Evolutionary conservation across 2,329 filamentous ascomycete genomes (phyloP), one percentile per base, ranked within the genome.

Genomic region (Venturia carpophila): DNA sequence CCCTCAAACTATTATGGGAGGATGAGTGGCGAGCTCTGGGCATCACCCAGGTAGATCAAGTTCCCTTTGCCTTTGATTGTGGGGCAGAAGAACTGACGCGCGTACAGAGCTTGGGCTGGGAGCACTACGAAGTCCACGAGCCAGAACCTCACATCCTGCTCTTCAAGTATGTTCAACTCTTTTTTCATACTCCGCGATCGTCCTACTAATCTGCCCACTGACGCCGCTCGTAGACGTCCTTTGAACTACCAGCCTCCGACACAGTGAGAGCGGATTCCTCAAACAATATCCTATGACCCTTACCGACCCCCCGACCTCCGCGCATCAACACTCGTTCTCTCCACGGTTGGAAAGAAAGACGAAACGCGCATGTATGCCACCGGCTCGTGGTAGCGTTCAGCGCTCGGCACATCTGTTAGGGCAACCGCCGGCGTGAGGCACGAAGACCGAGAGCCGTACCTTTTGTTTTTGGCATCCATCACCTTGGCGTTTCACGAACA

Each of bases 41-140:
- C 62, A 99, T 99, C 75, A 99, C 94, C 69, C 93, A 96, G 87
- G 92, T 96, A 79, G 60, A 82, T 68, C 30, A 55, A 55, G 27
- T 27, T n/a, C 19, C 37, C 19, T 27, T 17, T 6, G 5, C 3
- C 2, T 63, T 5, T 55, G 5, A 41, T 47, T 63, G 62, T 63
- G 34, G 21, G 21, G 43, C 47, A 19, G 39, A 47, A 39, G 24
- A 42, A 34, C 60, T 62, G 37, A 63, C 62, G 1, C 24, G 37
- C 45, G 24, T 47, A 62, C 74, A 97, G 92, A 97, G 93, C 81
- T 82, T 99, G 72, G 94, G 94, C 66, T 99, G 94, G 94, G 93
- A 97, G 76, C 94, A 99, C 77, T 99, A 99, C 75, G 94, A 99
- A 78, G 94, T 99, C 64, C 94, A 99, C 77, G 94, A 97, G 77